Base-by-base conservation (phyloP, 306 rosid genomes). In the Begonia loranthoides region DNA sequence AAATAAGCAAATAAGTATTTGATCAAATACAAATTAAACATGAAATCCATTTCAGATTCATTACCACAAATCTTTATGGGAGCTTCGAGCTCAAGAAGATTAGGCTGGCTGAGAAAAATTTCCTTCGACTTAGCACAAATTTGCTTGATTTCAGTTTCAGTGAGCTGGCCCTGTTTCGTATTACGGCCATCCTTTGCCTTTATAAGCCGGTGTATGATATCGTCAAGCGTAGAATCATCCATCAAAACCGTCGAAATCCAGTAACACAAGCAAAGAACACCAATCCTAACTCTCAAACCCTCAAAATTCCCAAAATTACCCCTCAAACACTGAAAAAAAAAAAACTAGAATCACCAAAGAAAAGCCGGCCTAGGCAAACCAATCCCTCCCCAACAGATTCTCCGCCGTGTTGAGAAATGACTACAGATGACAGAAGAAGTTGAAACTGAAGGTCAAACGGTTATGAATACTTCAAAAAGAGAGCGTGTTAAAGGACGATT, bases 61-160 rank as follows among this genome's bases (percentile, higher is more conserved):
- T 51, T 76, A 83, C 94, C 94, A 50, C 94, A 83, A 65, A 83
- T 83, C 70, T 83, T 83, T 17, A 83, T 74, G 13, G 88, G 94
- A 70, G 94, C 94, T 76, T 83, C 94, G 41, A 83, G 94, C 58
- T 83, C 94, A 5, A 83, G 94, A 59, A 83, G 94, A 58, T 83
- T 79, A n/a, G 94, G 94, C 51, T 83, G 94, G 38, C 74, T 70
- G 67, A 83, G 87, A 64, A 83, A 83, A 73, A 83, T 75, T 73
- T 79, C 88, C 76, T 70, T 83, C 15, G 88, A 65, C 13, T 76
- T 33, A 21, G 52, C 11, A 41, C 94, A 83, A 4, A 83, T 82
- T 51, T 76, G 94, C 11, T 69, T 63, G 47, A 79, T 79, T 65
- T 83, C 94, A 1, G 85, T 45, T 70, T 83, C 94, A 28, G 88